These are phyloP conservation scores for Fusarium chlamydosporum DNA, from an alignment of 2,329 filamentous ascomycete genomes.

Conservation along the genomic window DNA sequence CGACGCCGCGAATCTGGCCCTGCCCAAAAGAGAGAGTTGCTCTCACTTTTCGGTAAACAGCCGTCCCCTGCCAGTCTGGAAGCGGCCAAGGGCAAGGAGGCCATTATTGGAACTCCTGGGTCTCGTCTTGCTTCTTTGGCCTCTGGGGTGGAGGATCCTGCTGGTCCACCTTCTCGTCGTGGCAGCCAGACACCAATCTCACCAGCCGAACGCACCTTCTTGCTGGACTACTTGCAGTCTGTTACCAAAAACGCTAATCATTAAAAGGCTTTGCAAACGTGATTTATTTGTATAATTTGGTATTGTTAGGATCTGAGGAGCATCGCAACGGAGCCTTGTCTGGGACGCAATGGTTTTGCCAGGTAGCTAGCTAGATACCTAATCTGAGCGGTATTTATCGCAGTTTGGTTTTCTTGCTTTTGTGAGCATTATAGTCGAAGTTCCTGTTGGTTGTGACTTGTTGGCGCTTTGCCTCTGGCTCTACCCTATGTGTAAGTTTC, in stretches of 20 bases:
- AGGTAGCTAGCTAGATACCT: slow-evolving; percentile 23
- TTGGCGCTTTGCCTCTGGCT: background rate
- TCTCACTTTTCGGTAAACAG: slow-evolving; percentile 74
- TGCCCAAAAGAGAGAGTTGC: slow-evolving; percentile 58
- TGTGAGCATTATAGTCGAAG: slow-evolving; percentile 6
- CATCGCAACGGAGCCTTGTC: slow-evolving; percentile 42
- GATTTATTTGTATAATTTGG: slow-evolving; percentile 38
- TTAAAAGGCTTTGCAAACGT: slow-evolving; percentile 32
- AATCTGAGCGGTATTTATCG: slow-evolving; percentile 27
- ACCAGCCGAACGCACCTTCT: slow-evolving; percentile 79
- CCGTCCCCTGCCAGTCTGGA: slow-evolving; percentile 47
- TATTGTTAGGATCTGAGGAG: slow-evolving; percentile 37
- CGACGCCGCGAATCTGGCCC: slow-evolving; percentile 49
- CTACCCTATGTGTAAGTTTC: background rate
- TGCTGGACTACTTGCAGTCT: slow-evolving; percentile 80
- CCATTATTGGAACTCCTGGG: slow-evolving; percentile 42
- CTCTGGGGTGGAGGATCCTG: slow-evolving; percentile 56
- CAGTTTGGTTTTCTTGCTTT: slow-evolving; percentile 7
- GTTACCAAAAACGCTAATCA: slow-evolving; percentile 60
- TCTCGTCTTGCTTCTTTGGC: slow-evolving; percentile 63
- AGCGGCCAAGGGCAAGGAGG: slow-evolving; percentile 47
- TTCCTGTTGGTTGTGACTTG: background rate
- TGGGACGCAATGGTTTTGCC: slow-evolving; percentile 26
- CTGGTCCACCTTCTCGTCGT: slow-evolving; percentile 56
- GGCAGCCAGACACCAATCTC: slow-evolving; percentile 71